phyloP scores from a whole-genome alignment of 2,329 filamentous ascomycete species.

The Pseudodiploospora longispora region DNA sequence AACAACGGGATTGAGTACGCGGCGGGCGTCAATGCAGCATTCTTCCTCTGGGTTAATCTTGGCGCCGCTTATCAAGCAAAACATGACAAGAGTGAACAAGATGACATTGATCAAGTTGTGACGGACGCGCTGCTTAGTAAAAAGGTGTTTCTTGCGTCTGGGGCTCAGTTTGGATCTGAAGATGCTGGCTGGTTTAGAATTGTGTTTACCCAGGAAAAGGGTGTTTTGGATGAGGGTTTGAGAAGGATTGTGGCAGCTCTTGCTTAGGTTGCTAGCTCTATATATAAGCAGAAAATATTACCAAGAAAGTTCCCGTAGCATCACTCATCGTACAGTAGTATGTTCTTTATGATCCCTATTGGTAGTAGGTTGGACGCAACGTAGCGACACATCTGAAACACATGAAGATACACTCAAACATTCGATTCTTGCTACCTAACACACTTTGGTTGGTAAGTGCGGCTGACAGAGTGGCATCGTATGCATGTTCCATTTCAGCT shows the following conservation, averaged over 20 bases:
- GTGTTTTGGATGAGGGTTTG: conserved; percentile 17
- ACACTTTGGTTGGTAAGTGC: too few species aligned
- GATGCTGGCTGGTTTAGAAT: conserved; percentile 29
- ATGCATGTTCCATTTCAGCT: too few species aligned
- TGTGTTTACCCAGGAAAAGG: conserved; percentile 26
- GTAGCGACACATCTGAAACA: too few species aligned
- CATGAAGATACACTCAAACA: too few species aligned
- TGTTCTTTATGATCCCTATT: too few species aligned
- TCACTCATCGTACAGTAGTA: too few species aligned
- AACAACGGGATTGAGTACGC: conserved; percentile 35
- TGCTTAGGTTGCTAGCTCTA: not conserved
- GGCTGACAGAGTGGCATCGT: too few species aligned
- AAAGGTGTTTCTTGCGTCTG: conserved; percentile 28
- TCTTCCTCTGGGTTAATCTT: conserved; percentile 47
- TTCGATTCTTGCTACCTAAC: too few species aligned
- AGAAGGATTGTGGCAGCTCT: conserved; percentile 8
- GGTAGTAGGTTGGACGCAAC: too few species aligned
- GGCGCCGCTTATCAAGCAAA: conserved; percentile 17
- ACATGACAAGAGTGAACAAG: conserved; percentile 10
- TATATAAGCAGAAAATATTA: too few species aligned
- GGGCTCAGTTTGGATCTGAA: conserved; percentile 27
- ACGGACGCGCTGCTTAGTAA: conserved; percentile 19
- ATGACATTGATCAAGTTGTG: conserved; percentile 17
- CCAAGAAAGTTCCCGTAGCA: too few species aligned
- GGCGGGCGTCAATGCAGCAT: conserved; percentile 40